Percentiles rank a stretch among this genome's conserved stretches.
Evolutionary conservation across 2,329 filamentous ascomycete species (phyloP).

Genomic region (Fusarium clavum): DNA sequence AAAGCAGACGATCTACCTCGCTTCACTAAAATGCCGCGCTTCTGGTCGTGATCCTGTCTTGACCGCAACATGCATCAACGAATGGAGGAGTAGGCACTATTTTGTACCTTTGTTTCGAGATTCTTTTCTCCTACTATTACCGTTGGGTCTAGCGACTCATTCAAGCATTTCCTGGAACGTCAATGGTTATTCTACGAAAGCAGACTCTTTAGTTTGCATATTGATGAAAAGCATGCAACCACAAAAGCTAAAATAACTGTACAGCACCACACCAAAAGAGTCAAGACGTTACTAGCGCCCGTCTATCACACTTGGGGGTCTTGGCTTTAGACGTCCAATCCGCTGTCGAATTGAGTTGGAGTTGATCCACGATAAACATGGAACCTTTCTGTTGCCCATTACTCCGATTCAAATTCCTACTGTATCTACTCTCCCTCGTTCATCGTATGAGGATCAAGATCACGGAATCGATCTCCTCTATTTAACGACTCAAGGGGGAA

Average conservation of each 20-base stretch:
- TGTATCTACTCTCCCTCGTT: constrained; percentile 1
- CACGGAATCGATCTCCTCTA: not conserved
- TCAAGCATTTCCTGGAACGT: constrained; percentile 9
- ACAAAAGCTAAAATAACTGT: constrained; percentile 4
- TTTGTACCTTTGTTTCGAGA: not conserved
- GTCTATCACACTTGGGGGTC: constrained; percentile 24
- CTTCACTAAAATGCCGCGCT: constrained; percentile 29
- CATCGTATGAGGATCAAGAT: not conserved
- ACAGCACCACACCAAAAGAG: constrained; percentile 33
- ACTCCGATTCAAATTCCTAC: constrained; percentile 23
- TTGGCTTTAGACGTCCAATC: not conserved
- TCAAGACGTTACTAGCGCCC: constrained; percentile 39
- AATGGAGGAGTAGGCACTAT: not conserved
- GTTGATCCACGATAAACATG: constrained; percentile 12
- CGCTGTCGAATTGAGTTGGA: not conserved
- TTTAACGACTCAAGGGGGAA: not conserved
- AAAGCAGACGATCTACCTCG: constrained; percentile 19
- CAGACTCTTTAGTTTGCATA: constrained; percentile 8
- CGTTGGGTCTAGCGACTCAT: constrained; percentile 27
- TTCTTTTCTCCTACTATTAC: constrained; percentile 5
- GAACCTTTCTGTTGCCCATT: constrained; percentile 23
- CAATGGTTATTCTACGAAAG: not conserved
- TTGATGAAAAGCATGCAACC: constrained; percentile 26
- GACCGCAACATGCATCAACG: constrained; percentile 22
- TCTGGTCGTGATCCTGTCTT: constrained; percentile 14